These are phyloP conservation scores for Xenoacremonium recifei DNA, from an alignment of 2,329 filamentous ascomycete genomes.

Conservation along the genomic window DNA sequence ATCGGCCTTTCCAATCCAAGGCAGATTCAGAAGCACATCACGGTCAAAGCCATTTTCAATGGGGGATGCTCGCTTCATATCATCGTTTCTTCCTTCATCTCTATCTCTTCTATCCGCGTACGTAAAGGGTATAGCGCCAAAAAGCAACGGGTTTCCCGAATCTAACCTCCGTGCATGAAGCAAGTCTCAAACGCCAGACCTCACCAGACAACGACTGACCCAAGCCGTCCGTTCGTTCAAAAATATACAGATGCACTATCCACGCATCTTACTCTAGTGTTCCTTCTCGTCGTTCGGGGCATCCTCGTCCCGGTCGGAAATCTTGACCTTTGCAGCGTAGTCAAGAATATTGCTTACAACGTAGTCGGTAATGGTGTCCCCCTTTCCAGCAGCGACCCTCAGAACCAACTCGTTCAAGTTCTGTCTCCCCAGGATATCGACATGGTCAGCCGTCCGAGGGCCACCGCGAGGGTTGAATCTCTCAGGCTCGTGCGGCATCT, in stretches of 20 bases:
- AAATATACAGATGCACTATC: no score
- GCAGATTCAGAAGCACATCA: no score
- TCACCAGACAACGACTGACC: slow-evolving; percentile 9
- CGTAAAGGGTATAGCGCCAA: slow-evolving; percentile 18
- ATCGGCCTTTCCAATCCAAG: no score
- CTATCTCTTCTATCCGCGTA: slow-evolving; percentile 6
- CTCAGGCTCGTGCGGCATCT: slow-evolving; percentile 97
- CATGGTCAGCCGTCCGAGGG: slow-evolving; percentile 79
- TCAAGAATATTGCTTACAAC: slow-evolving; percentile 78
- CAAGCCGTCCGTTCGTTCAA: no score
- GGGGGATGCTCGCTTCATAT: not conserved
- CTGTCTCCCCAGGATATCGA: slow-evolving; percentile 89
- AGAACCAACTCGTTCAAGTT: slow-evolving; percentile 89
- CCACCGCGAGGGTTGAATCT: slow-evolving; percentile 79
- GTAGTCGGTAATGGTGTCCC: slow-evolving; percentile 73
- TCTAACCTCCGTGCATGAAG: slow-evolving; percentile 9
- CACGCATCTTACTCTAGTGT: slow-evolving; percentile 15
- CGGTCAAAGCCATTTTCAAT: no score
- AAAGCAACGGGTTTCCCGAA: slow-evolving; percentile 17
- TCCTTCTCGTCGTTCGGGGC: slow-evolving; percentile 8
- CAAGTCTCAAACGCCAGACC: slow-evolving; percentile 23
- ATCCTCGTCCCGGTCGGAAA: slow-evolving; percentile 62
- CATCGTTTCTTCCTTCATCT: not conserved
- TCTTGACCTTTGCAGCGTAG: slow-evolving; percentile 80
- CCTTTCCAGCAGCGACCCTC: slow-evolving; percentile 80